phyloP scores from a whole-genome alignment of 176 grass and related monocot species.

The Avena eriantha region DNA sequence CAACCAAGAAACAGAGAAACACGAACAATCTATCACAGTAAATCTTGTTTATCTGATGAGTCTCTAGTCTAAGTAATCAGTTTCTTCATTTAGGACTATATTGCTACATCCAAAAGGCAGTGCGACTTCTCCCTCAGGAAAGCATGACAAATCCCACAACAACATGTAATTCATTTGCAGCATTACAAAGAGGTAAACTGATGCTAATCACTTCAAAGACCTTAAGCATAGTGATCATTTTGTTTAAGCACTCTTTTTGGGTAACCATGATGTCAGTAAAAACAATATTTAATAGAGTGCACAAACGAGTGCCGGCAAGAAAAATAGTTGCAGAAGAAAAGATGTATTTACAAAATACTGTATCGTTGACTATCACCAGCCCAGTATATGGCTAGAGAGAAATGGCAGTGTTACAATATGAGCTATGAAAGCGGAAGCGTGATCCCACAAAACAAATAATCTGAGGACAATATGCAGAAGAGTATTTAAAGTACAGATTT shows the following conservation, averaged over 20 bases:
- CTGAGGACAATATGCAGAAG: not conserved
- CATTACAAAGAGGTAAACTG: slow-evolving; percentile 22
- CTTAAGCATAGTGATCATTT: not conserved
- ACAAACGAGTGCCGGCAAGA: slow-evolving; percentile 29
- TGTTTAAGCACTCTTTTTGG: slow-evolving; percentile 21
- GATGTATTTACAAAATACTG: not conserved
- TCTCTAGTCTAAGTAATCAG: slow-evolving; percentile 7
- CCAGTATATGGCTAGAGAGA: slow-evolving; percentile 1
- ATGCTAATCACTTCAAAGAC: not conserved
- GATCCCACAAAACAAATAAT: slow-evolving; percentile 10
- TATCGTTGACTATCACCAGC: slow-evolving; percentile 7
- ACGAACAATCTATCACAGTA: not conserved
- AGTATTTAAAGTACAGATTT: slow-evolving; percentile 28
- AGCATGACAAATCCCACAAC: not conserved
- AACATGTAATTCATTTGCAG: not conserved
- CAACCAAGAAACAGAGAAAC: slow-evolving; percentile 15
- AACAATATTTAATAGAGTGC: not conserved
- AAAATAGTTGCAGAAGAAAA: slow-evolving; percentile 25
- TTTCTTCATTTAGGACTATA: slow-evolving; percentile 17
- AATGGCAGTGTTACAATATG: not conserved
- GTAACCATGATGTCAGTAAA: not conserved
- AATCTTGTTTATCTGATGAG: not conserved
- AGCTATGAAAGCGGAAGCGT: not conserved
- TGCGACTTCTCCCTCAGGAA: not conserved
- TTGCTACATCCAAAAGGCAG: slow-evolving; percentile 22